phyloP scores from a whole-genome alignment of 176 grass and related monocot genomes.

The Eleusine coracana region DNA sequence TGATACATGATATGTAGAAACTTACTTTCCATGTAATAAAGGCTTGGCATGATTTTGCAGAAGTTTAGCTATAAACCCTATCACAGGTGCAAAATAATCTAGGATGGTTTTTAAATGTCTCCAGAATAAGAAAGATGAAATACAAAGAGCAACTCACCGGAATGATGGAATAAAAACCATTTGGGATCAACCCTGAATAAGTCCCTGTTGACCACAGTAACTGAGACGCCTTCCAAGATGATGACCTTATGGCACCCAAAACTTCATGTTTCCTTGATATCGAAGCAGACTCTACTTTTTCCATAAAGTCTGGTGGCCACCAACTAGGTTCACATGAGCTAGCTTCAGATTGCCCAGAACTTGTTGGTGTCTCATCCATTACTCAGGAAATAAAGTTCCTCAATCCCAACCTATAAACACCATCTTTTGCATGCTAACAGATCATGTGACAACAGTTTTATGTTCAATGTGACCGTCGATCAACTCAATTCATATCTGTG shows the following conservation, averaged over 20 bases:
- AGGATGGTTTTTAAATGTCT: neutral
- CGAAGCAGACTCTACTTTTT: constrained; percentile 82
- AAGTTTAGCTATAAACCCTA: constrained; percentile 20
- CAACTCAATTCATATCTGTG: constrained; percentile 41
- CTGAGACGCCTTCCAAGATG: constrained; percentile 80
- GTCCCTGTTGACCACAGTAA: constrained; percentile 87
- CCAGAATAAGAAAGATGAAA: constrained; percentile 5
- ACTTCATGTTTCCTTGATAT: constrained; percentile 62
- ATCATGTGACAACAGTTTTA: constrained; percentile 6
- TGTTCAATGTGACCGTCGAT: constrained; percentile 16
- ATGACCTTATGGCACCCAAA: constrained; percentile 52
- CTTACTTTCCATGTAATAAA: constrained; percentile 28
- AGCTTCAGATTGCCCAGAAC: constrained; percentile 62
- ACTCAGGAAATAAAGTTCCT: constrained; percentile 39
- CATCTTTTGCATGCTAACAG: constrained; percentile 42
- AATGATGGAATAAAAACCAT: constrained; percentile 98
- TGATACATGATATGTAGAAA: constrained; percentile 29
- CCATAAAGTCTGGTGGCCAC: constrained; percentile 79
- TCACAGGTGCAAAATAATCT: neutral
- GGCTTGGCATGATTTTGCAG: constrained; percentile 14
- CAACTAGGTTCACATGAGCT: constrained; percentile 63
- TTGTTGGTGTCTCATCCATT: constrained; percentile 78
- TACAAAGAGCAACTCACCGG: constrained; percentile 57
- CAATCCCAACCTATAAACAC: constrained; percentile 28
- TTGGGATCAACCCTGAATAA: constrained; percentile 81